A percentile compares a stretch with the other conserved stretches of the same genome.
Evolutionary conservation across 495 filamentous ascomycete genomes (phyloP).

Genomic region (Aspergillus sclerotiicarbonarius): DNA sequence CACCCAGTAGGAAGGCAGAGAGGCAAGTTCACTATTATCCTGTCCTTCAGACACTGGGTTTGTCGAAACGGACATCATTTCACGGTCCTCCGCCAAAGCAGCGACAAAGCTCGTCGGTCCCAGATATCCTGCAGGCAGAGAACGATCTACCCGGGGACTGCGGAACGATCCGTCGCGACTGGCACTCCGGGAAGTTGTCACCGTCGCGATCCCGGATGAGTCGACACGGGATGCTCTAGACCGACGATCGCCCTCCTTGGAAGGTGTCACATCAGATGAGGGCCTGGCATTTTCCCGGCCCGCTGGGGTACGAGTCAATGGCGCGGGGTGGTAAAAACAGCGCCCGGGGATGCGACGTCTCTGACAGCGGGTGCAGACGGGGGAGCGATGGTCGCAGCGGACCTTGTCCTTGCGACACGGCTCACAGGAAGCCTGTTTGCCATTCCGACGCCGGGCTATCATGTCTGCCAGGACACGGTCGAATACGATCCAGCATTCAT

Average conservation of each 20-base stretch:
- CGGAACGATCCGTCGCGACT: slow-evolving; percentile 7
- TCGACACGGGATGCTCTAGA: neutral
- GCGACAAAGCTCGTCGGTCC: slow-evolving; percentile 35
- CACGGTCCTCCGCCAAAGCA: slow-evolving; percentile 20
- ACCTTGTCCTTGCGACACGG: slow-evolving; percentile 5
- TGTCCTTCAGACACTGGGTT: neutral
- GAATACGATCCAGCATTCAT: no score
- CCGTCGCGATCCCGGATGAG: neutral
- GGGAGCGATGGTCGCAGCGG: neutral
- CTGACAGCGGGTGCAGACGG: slow-evolving; percentile 27
- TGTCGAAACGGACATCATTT: slow-evolving; percentile 14
- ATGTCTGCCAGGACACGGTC: no score
- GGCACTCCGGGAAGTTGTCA: slow-evolving; percentile 7
- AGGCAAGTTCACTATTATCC: neutral
- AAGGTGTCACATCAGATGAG: neutral
- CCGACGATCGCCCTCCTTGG: neutral
- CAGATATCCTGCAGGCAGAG: slow-evolving; percentile 29
- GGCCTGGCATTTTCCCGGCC: neutral
- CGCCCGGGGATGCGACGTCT: slow-evolving; percentile 22
- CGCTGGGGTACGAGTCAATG: slow-evolving; percentile 25
- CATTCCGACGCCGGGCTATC: neutral
- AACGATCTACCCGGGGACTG: slow-evolving; percentile 2
- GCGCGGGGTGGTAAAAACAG: slow-evolving; percentile 43
- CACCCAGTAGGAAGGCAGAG: slow-evolving; percentile 28
- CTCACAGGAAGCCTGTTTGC: neutral